Conservation (phyloP, 345 rosid genomes). For the Pugionium dolabratum region DNA sequence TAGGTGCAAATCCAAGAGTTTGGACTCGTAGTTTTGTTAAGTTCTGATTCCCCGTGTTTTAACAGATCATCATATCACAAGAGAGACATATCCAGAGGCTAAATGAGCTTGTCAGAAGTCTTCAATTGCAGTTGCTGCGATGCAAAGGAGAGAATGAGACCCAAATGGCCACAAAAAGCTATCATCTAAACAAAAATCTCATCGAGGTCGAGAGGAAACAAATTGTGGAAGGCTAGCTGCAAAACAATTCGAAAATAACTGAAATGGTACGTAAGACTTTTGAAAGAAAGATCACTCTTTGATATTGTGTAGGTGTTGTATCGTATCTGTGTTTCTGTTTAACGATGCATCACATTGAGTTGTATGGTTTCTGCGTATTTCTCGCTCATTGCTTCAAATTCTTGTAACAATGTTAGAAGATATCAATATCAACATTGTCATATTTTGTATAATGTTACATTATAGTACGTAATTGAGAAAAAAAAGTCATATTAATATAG, state of each 20-base stretch:
- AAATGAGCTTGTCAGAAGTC: constrained; percentile 62
- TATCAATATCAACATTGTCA: no score
- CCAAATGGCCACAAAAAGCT: constrained; percentile 36
- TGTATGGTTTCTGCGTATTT: no score
- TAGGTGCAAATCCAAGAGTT: constrained; percentile 21
- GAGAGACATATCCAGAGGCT: constrained; percentile 77
- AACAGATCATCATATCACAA: constrained; percentile 73
- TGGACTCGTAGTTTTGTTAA: neutral
- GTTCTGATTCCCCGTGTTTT: constrained; percentile 18
- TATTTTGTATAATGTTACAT: no score
- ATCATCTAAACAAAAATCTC: constrained; percentile 46
- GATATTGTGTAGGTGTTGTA: constrained; percentile 22
- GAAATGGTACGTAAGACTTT: neutral
- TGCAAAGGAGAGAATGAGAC: constrained; percentile 52
- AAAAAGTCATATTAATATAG: no score
- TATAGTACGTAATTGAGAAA: no score
- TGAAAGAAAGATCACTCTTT: constrained; percentile 14
- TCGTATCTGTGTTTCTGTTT: neutral
- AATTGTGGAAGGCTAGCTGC: constrained; percentile 50
- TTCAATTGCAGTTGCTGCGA: constrained; percentile 53
- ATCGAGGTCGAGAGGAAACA: constrained; percentile 58
- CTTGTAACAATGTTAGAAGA: no score
- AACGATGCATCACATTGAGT: neutral
- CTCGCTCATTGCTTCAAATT: no score
- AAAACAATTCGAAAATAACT: neutral